A percentile compares a stretch with the other conserved stretches of the same genome.
Evolutionary conservation across 2,329 filamentous ascomycete genomes (phyloP).

Genomic region (Botrytis paeoniae): DNA sequence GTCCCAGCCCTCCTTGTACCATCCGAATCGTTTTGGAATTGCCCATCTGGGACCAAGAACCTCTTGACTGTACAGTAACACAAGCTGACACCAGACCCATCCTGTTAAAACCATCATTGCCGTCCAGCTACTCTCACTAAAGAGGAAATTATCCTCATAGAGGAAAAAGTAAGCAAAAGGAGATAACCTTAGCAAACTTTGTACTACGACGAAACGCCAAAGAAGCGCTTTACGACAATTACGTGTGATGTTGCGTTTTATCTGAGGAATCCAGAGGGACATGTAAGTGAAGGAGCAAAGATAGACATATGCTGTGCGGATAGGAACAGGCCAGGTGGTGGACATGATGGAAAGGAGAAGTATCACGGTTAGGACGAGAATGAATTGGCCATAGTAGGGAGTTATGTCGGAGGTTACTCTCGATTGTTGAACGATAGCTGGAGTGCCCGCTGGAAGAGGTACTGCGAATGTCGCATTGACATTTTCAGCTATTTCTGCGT

Average conservation of each 20-base stretch:
- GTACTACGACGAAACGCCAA: conserved; percentile 86
- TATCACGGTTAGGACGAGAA: conserved; percentile 53
- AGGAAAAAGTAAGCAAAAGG: conserved; percentile 87
- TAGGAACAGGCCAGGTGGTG: conserved; percentile 55
- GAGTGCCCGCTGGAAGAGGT: conserved; percentile 27
- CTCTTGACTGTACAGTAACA: conserved; percentile 76
- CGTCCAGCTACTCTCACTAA: conserved; percentile 64
- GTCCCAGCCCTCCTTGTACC: conserved; percentile 78
- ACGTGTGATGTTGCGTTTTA: conserved; percentile 82
- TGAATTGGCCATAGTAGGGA: conserved; percentile 54
- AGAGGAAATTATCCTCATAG: conserved; percentile 74
- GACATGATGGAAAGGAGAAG: conserved; percentile 59
- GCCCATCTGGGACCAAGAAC: conserved; percentile 87
- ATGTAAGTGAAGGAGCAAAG: conserved; percentile 70
- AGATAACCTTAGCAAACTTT: conserved; percentile 72
- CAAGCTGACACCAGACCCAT: conserved; percentile 87
- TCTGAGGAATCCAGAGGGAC: conserved; percentile 90
- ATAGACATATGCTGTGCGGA: conserved; percentile 59
- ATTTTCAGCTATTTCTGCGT: conserved; percentile 54
- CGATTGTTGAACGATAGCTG: conserved; percentile 34
- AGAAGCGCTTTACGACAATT: conserved; percentile 89
- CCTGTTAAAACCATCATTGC: conserved; percentile 63
- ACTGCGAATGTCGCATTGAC: conserved; percentile 32
- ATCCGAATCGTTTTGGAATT: conserved; percentile 56
- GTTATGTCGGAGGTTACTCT: conserved; percentile 45